phyloP scores from a whole-genome alignment of 228 moss, liverwort and hornwort species.

The Sphagnum fallax region DNA sequence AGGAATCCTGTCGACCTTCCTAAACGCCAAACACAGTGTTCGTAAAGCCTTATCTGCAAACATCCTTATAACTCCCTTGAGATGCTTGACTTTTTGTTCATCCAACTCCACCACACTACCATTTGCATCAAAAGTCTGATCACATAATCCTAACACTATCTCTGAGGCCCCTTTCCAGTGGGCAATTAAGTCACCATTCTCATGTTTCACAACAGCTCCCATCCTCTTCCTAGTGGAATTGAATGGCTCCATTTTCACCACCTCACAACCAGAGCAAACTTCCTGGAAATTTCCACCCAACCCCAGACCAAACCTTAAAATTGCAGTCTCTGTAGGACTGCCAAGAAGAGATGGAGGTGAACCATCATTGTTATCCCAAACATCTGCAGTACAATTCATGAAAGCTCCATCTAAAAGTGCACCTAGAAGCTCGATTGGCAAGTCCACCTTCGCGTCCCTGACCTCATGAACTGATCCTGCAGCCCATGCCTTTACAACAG shows the following conservation, averaged over 20 bases:
- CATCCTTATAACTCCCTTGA: constrained; percentile 3
- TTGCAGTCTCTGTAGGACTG: constrained; percentile 12
- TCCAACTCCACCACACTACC: constrained; percentile 9
- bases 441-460: constrained; percentile 13
- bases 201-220: constrained; percentile 12
- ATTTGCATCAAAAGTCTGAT: constrained; percentile 11
- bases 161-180: constrained; percentile 23
- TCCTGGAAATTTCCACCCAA: constrained; percentile 9
- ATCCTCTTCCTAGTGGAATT: constrained; percentile 21
- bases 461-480: constrained; percentile 16
- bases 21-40: constrained; percentile 33
- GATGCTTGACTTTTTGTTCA: constrained; percentile 1
- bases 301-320: constrained; percentile 12
- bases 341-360: constrained; percentile 6
- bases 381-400: constrained; percentile 10
- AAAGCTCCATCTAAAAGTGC: constrained; percentile 11
- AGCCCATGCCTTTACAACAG: constrained; percentile 25
- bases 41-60: constrained; percentile 17
- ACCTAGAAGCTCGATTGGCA: constrained; percentile 5
- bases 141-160: constrained; percentile 8
- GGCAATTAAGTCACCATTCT: constrained; percentile 2
- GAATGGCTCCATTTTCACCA: constrained; percentile 15
- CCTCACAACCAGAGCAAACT: constrained; percentile 5
- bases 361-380: constrained; percentile 6
- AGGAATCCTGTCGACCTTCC: constrained; percentile 5